These are phyloP conservation scores for Toxicodendron radicans DNA, from an alignment of 345 rosid genomes.

Conservation along the genomic window DNA sequence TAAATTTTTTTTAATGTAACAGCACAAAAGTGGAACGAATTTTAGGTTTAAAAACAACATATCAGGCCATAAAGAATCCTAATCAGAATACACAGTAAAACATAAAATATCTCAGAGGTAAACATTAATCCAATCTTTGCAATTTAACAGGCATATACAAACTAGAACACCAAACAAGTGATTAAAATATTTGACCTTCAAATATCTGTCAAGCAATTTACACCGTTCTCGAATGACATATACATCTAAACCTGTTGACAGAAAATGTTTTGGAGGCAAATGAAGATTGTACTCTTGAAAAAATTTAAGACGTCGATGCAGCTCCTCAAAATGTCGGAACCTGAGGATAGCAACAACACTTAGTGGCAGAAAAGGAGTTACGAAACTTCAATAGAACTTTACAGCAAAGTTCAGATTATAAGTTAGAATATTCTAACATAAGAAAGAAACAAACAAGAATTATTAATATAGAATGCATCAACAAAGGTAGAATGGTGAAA, in stretches of 20 bases:
- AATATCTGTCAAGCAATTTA: conserved; percentile 75
- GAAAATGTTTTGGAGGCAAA: conserved; percentile 96
- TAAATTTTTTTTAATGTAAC: background rate
- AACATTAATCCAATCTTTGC: background rate
- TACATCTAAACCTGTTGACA: conserved; percentile 85
- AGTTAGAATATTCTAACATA: background rate
- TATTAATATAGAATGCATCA: conserved; percentile 4
- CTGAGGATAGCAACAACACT: conserved; percentile 34
- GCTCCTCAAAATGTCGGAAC: conserved; percentile 99
- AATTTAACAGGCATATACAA: background rate
- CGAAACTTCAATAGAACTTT: background rate
- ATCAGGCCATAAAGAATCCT: background rate
- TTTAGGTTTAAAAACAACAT: background rate
- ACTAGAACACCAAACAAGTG: conserved; percentile 19
- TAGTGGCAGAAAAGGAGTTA: conserved; percentile 13
- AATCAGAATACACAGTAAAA: background rate
- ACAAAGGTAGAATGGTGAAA: conserved; percentile 23
- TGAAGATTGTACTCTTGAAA: conserved; percentile 89
- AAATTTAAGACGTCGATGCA: conserved; percentile 90
- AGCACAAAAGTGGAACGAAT: background rate
- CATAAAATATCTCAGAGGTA: background rate
- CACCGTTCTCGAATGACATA: conserved; percentile 88
- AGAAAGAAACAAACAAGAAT: conserved; percentile 7
- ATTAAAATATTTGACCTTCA: conserved; percentile 63
- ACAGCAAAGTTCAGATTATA: conserved; percentile 11